Conservation (phyloP, 148 eudicot genomes). For the Hydrangea macrophylla region DNA sequence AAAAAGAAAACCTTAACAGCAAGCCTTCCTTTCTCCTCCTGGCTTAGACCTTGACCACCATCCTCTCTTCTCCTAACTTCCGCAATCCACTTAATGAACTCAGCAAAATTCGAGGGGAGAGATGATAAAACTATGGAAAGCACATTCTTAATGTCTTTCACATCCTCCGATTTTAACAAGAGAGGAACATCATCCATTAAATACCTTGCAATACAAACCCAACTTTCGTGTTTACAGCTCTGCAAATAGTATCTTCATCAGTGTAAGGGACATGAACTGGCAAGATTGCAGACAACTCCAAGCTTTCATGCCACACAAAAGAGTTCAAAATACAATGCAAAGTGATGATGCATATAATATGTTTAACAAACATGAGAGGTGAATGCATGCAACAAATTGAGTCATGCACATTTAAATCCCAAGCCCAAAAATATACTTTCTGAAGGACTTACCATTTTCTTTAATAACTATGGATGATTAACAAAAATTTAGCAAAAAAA, state of each 20-base stretch:
- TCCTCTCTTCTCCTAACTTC: constrained; percentile 82
- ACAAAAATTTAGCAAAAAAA: neutral
- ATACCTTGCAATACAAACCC: constrained; percentile 66
- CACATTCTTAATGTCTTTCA: constrained; percentile 50
- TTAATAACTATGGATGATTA: no score
- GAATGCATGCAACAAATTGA: neutral
- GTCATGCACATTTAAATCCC: neutral
- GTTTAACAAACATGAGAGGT: neutral
- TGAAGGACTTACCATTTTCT: neutral
- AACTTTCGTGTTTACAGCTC: constrained; percentile 92
- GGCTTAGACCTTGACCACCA: constrained; percentile 52
- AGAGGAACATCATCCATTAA: constrained; percentile 73
- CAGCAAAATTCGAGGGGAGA: constrained; percentile 75
- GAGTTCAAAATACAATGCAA: neutral
- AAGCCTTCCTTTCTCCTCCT: constrained; percentile 80
- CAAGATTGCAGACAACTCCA: neutral
- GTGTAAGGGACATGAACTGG: neutral
- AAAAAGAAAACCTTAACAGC: constrained; percentile 64
- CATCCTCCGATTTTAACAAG: constrained; percentile 44
- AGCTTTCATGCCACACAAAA: neutral
- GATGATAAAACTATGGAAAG: constrained; percentile 56
- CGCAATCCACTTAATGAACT: constrained; percentile 89
- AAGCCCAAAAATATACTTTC: neutral
- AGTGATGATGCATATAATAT: neutral
- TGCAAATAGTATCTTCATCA: constrained; percentile 23